phyloP scores from a whole-genome alignment of 306 rosid genomes.

The Begonia fuchsioides region DNA sequence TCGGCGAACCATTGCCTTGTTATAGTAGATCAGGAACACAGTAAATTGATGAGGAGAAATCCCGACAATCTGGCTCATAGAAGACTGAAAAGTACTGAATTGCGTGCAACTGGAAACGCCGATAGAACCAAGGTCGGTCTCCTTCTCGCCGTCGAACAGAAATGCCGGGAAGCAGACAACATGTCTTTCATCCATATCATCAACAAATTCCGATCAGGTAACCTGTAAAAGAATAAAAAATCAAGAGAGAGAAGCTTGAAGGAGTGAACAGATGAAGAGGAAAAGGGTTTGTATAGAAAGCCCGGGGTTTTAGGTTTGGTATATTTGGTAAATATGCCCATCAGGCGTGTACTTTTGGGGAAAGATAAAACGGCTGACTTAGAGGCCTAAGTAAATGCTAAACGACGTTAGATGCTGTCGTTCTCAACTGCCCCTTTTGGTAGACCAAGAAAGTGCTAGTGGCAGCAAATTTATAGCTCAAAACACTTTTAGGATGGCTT shows the following conservation, averaged over 20 bases:
- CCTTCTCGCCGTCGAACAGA: constrained; percentile 36
- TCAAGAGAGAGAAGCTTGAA: too few species aligned
- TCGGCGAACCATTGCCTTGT: constrained; percentile 9
- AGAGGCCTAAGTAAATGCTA: too few species aligned
- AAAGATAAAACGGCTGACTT: background rate
- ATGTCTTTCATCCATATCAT: constrained; percentile 14
- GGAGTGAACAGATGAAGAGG: background rate
- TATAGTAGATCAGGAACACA: constrained; percentile 17
- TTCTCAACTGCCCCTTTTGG: too few species aligned
- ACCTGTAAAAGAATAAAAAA: background rate
- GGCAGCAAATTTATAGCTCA: too few species aligned
- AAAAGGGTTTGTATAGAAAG: background rate
- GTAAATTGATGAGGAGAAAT: constrained; percentile 39
- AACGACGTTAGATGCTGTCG: too few species aligned
- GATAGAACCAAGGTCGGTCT: constrained; percentile 31
- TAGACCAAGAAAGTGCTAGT: too few species aligned
- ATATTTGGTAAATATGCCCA: background rate
- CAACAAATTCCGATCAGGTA: background rate
- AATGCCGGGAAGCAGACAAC: constrained; percentile 24
- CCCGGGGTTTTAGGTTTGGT: background rate
- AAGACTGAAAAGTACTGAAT: constrained; percentile 26
- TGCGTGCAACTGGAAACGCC: constrained; percentile 19
- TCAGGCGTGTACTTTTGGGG: background rate
- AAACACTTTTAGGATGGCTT: too few species aligned
- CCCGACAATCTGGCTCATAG: constrained; percentile 37